Evolutionary conservation across 345 rosid genomes (phyloP).

Genomic region (Rubroshorea leprosula): DNA sequence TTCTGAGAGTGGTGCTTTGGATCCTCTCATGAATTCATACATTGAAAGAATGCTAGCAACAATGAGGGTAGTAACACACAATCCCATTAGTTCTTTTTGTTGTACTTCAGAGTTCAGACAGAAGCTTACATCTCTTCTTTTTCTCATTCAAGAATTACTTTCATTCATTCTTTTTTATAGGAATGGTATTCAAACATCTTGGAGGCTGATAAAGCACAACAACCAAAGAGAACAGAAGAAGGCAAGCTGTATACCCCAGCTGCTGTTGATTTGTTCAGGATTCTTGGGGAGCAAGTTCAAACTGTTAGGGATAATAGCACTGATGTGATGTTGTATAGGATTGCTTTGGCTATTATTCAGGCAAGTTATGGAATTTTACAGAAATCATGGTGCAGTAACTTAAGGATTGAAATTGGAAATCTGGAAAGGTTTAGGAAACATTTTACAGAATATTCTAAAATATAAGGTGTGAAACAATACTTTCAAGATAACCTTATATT

Average conservation of each 20-base stretch:
- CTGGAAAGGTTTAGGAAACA: not conserved
- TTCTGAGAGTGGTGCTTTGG: conserved; percentile 99
- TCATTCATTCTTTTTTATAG: conserved; percentile 35
- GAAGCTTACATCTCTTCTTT: conserved; percentile 4
- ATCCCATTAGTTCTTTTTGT: not conserved
- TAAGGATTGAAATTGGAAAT: not conserved
- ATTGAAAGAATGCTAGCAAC: conserved; percentile 99
- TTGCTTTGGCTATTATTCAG: conserved; percentile 91
- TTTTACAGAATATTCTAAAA: not conserved
- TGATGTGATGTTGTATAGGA: conserved; percentile 93
- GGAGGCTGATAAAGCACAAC: conserved; percentile 93
- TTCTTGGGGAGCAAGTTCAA: conserved; percentile 98
- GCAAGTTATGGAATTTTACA: conserved; percentile 31
- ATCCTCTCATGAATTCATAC: conserved; percentile 97
- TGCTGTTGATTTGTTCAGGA: conserved; percentile 98
- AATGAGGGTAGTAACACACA: conserved; percentile 52
- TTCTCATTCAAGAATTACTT: conserved; percentile 7
- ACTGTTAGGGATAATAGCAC: conserved; percentile 97
- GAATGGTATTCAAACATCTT: conserved; percentile 97
- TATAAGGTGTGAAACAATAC: not conserved
- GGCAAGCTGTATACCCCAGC: conserved; percentile 99
- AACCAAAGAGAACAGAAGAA: conserved; percentile 97
- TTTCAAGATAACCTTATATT: not conserved
- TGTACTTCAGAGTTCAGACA: not conserved
- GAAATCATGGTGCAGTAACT: not conserved